These are phyloP conservation scores for Viola pubescens DNA, from an alignment of 441 rosid genomes.

Conservation along the genomic window DNA sequence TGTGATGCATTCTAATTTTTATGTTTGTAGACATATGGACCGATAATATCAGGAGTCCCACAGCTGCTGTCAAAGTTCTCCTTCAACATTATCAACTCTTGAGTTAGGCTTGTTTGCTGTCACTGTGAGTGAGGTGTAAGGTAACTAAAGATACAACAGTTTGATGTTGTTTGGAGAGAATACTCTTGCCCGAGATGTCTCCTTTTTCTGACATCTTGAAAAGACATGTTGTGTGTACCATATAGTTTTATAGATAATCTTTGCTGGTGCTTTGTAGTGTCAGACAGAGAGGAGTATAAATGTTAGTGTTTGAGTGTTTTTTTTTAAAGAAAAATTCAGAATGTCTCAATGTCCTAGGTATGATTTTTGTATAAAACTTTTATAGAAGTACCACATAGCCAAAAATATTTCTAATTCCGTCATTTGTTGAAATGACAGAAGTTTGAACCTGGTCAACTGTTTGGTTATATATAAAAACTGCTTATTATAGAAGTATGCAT, in stretches of 20 bases:
- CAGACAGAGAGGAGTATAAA: background rate
- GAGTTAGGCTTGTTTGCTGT: background rate
- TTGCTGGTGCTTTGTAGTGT: slow-evolving; percentile 5
- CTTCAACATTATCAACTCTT: slow-evolving; percentile 46
- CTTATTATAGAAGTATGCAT: too few relatives aligned
- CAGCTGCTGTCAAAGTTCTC: slow-evolving; percentile 69
- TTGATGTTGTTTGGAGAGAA: background rate
- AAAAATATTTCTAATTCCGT: too few relatives aligned
- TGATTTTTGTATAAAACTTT: too few relatives aligned
- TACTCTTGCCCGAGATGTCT: slow-evolving; percentile 6
- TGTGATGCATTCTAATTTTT: slow-evolving; percentile 3
- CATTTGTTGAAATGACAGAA: too few relatives aligned
- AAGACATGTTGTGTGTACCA: background rate
- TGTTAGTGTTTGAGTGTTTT: background rate
- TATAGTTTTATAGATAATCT: background rate
- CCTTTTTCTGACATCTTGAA: background rate
- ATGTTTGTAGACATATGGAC: slow-evolving; percentile 62
- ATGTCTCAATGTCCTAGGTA: too few relatives aligned
- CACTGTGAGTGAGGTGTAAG: background rate
- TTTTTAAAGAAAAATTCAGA: too few relatives aligned
- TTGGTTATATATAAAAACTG: too few relatives aligned
- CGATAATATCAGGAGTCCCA: slow-evolving; percentile 63
- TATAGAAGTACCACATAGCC: too few relatives aligned
- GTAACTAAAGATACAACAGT: slow-evolving; percentile 1
- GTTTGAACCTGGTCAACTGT: too few relatives aligned